Evolutionary conservation across 2,329 filamentous ascomycete species (phyloP), one percentile per base, ranked within the genome.

Genomic region (Dichotomopilus funicola): DNA sequence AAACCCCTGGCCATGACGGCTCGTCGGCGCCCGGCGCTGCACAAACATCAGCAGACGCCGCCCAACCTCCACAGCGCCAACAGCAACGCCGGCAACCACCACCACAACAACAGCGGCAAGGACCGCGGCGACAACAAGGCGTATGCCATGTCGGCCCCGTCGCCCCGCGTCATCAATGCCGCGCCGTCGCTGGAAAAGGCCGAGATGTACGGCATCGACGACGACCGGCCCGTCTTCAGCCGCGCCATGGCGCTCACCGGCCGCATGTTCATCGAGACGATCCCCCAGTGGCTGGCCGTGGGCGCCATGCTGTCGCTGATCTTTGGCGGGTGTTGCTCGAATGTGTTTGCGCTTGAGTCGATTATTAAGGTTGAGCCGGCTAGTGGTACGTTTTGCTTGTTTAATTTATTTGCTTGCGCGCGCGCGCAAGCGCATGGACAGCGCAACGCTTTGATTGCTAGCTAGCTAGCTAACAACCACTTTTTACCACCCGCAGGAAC

Each of bases 291-390:
- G 79, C 70, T 88, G 40, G 79, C 81, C 55, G 75, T 86, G 46
- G 75, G 78, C 27, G 76, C 79, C 55, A 95, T 95, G 80, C 78
- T 92, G 56, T 79, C 79, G 51, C 80, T 97, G 62, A 97, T 99
- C 57, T 96, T 99, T 71, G 94, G 94, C 51, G 94, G 94, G 56
- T 68, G 66, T 61, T 64, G 64, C 60, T 63, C 67, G 64, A 69
- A 95, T 86, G 90, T 96, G n/a, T 97, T 95, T 73, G 90, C 92
- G 42, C 79, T 99, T 55, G 94, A 99, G 72, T 88, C 89, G 47
- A 95, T 97, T 65, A 85, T 99, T 68, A 95, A 94, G 88, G 85
- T 89, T 68, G 89, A 95, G 69, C 87, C 91, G 44, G 84, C 85
- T 55, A 92, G 89, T 67, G 92, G 91, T 86, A 81, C 42, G 70